Conservation (phyloP, 805 yeast species). For the Yamadazyma kitorensis region DNA sequence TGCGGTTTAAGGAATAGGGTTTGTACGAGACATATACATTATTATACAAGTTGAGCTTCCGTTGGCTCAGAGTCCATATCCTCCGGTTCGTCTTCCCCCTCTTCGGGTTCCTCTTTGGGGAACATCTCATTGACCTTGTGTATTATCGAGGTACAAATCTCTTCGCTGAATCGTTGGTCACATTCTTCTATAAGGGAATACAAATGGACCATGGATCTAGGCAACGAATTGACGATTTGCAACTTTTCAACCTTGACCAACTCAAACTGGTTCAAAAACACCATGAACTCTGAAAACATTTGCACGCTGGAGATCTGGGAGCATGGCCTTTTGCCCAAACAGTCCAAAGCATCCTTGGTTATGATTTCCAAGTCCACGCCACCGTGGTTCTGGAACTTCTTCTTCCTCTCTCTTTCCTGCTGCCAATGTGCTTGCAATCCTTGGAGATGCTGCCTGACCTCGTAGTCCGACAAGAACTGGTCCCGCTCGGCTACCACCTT, state of each 20-base stretch:
- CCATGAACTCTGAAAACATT: slow-evolving; percentile 38
- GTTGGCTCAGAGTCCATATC: no score
- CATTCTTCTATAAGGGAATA: slow-evolving; percentile 88
- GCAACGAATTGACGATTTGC: slow-evolving; percentile 79
- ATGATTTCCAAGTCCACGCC: slow-evolving; percentile 49
- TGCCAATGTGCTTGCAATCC: slow-evolving; percentile 21
- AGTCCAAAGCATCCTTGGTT: slow-evolving; percentile 46
- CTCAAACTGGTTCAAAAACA: slow-evolving; percentile 45
- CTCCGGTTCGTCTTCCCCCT: slow-evolving; percentile 11
- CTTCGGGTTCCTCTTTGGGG: slow-evolving; percentile 41
- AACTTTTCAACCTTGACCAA: slow-evolving; percentile 80
- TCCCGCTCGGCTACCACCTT: slow-evolving; percentile 49
- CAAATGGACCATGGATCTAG: slow-evolving; percentile 74
- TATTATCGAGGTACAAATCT: slow-evolving; percentile 57
- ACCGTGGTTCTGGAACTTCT: slow-evolving; percentile 34
- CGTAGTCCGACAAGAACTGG: slow-evolving; percentile 60
- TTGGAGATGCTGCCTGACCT: slow-evolving; percentile 56
- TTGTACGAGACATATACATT: no score
- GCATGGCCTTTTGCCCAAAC: slow-evolving; percentile 31
- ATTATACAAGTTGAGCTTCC: no score
- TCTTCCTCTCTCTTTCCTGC: slow-evolving; percentile 23
- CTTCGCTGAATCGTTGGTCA: slow-evolving; percentile 78
- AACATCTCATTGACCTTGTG: slow-evolving; percentile 52
- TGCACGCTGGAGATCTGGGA: slow-evolving; percentile 20
- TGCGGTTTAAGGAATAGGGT: no score